Evolutionary conservation across 192 early-diverging fungal species (phyloP), one percentile per base, ranked within the genome.

Genomic region (Mortierella claussenii): DNA sequence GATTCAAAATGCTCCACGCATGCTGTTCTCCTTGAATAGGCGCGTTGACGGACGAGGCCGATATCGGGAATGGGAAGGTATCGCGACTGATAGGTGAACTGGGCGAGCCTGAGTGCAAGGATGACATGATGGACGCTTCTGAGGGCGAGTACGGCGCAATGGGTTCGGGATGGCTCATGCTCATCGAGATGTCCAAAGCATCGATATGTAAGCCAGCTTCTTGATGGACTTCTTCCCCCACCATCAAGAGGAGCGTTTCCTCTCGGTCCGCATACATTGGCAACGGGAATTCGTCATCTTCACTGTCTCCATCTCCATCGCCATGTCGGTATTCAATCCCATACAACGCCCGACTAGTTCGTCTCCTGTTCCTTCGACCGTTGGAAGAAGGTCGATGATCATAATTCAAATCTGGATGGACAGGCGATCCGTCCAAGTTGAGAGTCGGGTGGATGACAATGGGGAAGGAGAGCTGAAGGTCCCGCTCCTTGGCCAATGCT

Each of bases 261-360:
- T 74, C 70, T 17, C 70, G 42, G 26, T 74, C 60, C 7, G 46
- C 70, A 31, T 74, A 74, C 37, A 65, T 54, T 36, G 70, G 70
- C 20, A 74, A n/a, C 2, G 55, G 70, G 3, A 59, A 3, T 1
- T 60, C 44, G 3, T 65, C 55, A 6, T 65, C 70, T 11, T 51
- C 49, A 8, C 31, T 27, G n/a, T n/a, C n/a, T n/a, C n/a, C n/a
- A 3, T 49, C 55, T 13, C 27, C 70, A 23, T 51, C 56, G 2
- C 45, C 56, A 2, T 54, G 31, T 51, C 37, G 9, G 13, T 37
- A 4, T 17, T 55, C 65, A 18, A 40, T 18, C 34, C 68, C 68
- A 28, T 56, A 34, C 9, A 45, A 44, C 23, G 53, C 26, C 18
- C 56, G 18, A 2, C 50, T 18, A 17, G 24, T 11, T 32, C 55